Evolutionary conservation across 2,329 filamentous ascomycete species (phyloP).

Genomic region (Aplosporella prunicola): DNA sequence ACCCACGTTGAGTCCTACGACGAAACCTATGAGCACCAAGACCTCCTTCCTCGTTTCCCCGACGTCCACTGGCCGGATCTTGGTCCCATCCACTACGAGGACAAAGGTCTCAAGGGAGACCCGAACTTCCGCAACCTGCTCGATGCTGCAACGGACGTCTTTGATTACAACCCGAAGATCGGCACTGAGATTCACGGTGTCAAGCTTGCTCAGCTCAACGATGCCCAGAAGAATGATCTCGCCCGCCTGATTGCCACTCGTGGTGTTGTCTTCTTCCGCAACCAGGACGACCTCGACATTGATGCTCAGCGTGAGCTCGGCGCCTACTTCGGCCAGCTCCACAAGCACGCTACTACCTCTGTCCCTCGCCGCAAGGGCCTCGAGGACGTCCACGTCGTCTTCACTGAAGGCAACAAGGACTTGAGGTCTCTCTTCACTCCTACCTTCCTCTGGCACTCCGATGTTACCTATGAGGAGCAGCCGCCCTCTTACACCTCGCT

Average conservation of each 20-base stretch:
- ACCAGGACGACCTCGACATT: conserved; percentile 45
- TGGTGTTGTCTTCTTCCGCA: conserved; percentile 54
- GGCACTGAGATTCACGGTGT: conserved; percentile 46
- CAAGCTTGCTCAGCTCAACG: conserved; percentile 40
- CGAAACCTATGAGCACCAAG: conserved; percentile 41
- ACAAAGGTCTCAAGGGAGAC: conserved; percentile 47
- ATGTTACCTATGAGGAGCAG: conserved; percentile 49
- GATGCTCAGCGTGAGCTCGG: conserved; percentile 45
- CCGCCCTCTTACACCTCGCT: conserved; percentile 49
- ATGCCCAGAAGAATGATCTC: conserved; percentile 46
- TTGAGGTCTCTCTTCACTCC: conserved; percentile 47
- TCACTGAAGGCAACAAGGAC: conserved; percentile 42
- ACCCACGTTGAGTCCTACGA: conserved; percentile 37
- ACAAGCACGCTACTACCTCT: conserved; percentile 48
- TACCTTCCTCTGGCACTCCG: conserved; percentile 47
- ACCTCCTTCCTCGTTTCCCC: conserved; percentile 45
- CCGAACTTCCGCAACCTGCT: conserved; percentile 46
- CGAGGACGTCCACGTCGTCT: conserved; percentile 50
- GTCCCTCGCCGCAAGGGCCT: conserved; percentile 40
- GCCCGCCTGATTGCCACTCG: conserved; percentile 44
- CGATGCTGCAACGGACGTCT: conserved; percentile 43
- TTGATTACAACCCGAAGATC: conserved; percentile 49
- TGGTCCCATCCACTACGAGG: conserved; percentile 39
- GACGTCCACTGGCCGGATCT: conserved; percentile 44
- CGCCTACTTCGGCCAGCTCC: conserved; percentile 43